Percentiles rank a stretch among this genome's conserved stretches.
Conservation (phyloP, 768 basidiomycete genomes). For the Lentinula raphanica region DNA sequence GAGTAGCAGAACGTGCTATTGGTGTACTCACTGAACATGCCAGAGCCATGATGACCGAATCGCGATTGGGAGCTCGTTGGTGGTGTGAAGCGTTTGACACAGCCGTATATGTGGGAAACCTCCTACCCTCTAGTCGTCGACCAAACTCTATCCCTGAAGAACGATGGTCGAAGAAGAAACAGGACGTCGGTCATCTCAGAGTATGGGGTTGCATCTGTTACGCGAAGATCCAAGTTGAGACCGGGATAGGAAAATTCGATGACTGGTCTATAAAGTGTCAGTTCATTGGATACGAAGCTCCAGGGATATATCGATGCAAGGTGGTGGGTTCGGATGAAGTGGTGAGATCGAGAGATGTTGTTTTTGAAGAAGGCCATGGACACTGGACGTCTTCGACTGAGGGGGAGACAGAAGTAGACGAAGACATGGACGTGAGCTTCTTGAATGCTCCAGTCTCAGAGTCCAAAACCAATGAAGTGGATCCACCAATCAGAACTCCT, state of each 20-base stretch:
- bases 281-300: no score
- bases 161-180: neutral
- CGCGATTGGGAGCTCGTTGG: constrained; percentile 6
- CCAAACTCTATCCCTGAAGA: neutral
- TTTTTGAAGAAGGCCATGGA: no score
- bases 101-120: neutral
- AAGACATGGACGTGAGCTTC: neutral
- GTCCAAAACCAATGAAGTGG: no score
- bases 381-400: neutral
- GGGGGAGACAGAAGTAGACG: constrained; percentile 1
- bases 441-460: neutral
- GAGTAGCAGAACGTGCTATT: constrained; percentile 9
- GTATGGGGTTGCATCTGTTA: constrained; percentile 20
- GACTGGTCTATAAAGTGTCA: no score
- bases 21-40: neutral
- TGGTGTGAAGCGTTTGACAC: constrained; percentile 6
- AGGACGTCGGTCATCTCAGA: constrained; percentile 12
- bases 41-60: constrained; percentile 7
- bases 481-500: no score
- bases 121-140: neutral
- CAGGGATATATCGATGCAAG: neutral
- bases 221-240: no score
- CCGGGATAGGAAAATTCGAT: no score
- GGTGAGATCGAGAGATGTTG: neutral
- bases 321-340: neutral